Evolutionary conservation across 495 filamentous ascomycete genomes (phyloP).

Genomic region (Podospora conica): DNA sequence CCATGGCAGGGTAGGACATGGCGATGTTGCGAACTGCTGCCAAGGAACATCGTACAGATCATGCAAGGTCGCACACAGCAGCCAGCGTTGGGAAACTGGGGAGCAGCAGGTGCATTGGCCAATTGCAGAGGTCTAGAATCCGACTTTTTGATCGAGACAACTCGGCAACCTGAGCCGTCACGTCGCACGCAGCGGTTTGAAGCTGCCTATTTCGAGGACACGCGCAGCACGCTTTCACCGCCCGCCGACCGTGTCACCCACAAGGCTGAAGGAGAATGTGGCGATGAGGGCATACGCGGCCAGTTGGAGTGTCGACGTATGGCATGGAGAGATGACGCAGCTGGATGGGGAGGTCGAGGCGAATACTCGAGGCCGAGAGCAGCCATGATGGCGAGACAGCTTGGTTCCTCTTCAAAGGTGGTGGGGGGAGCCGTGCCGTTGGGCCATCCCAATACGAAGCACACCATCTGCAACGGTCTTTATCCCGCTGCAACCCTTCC

Average conservation of each 20-base stretch:
- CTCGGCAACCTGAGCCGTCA: not conserved
- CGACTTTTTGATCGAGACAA: not conserved
- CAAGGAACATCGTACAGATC: conserved; percentile 9
- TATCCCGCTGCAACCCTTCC: not conserved
- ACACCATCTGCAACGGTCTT: not conserved
- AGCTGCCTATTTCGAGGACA: not conserved
- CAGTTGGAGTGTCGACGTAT: not conserved
- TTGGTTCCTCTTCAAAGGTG: not conserved
- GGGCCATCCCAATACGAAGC: not conserved
- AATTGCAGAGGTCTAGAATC: not conserved
- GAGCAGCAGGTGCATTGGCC: not conserved
- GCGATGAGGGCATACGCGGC: not conserved
- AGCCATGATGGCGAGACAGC: not conserved
- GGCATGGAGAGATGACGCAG: not conserved
- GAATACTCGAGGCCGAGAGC: not conserved
- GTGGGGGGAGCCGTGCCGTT: not conserved
- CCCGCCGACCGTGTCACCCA: not conserved
- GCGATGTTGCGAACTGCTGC: too few species aligned
- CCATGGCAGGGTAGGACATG: too few species aligned
- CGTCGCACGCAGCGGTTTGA: not conserved
- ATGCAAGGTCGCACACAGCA: conserved; percentile 4
- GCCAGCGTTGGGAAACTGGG: too few species aligned
- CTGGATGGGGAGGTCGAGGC: not conserved
- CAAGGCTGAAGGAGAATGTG: not conserved
- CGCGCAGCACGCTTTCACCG: not conserved